These are phyloP conservation scores for Trichoderma sp. DNA, from an alignment of 2,329 filamentous ascomycete species.

Conservation along the genomic window DNA sequence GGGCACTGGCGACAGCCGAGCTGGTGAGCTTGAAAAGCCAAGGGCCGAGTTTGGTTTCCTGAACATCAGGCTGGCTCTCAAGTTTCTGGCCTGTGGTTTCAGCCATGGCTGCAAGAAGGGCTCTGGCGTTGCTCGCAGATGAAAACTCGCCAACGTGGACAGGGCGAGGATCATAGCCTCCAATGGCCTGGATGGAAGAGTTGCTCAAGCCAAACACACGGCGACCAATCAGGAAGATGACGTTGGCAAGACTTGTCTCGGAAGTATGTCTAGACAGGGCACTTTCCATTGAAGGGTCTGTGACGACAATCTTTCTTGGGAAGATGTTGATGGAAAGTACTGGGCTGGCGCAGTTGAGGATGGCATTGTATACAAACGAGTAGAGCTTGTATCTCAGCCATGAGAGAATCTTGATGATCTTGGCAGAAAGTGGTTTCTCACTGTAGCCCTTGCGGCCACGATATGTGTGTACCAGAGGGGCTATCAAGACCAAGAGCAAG, in stretches of 20 bases:
- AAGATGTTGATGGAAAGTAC: conserved; percentile 36
- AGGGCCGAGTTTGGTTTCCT: conserved; percentile 31
- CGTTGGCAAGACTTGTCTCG: conserved; percentile 37
- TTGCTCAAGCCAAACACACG: conserved; percentile 33
- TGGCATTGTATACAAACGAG: conserved; percentile 12
- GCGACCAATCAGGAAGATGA: conserved; percentile 35
- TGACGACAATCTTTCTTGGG: conserved; percentile 34
- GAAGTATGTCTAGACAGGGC: conserved; percentile 33
- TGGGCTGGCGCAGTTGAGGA: conserved; percentile 9
- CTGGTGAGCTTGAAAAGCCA: conserved; percentile 37
- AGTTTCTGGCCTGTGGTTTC: conserved; percentile 30
- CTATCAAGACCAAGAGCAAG: background rate
- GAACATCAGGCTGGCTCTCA: conserved; percentile 27
- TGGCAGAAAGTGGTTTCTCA: background rate
- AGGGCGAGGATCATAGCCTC: conserved; percentile 34
- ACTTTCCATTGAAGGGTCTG: conserved; percentile 35
- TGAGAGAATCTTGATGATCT: background rate
- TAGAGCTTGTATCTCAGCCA: conserved; percentile 9
- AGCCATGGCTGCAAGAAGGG: conserved; percentile 31
- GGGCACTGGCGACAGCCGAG: conserved; percentile 37
- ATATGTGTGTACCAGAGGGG: conserved; percentile 8
- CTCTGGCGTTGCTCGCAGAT: conserved; percentile 29
- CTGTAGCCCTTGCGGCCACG: background rate
- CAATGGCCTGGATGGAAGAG: conserved; percentile 31
- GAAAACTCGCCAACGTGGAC: conserved; percentile 35